These are phyloP conservation scores for Moringa oleifera DNA, from an alignment of 345 rosid species.

Conservation along the genomic window DNA sequence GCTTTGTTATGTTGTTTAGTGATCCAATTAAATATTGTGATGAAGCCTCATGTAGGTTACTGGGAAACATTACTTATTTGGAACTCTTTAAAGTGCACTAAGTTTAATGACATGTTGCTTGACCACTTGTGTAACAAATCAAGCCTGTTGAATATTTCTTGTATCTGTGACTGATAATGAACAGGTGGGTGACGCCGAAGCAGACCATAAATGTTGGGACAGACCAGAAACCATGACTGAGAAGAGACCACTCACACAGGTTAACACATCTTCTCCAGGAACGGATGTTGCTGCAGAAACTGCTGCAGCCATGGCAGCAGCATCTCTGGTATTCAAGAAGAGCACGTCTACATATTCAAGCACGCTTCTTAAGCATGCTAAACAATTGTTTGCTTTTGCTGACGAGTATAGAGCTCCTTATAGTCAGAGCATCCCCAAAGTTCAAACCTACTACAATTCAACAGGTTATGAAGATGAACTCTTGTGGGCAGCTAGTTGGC, in stretches of 20 bases:
- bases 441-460: slow-evolving; percentile 67
- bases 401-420: slow-evolving; percentile 60
- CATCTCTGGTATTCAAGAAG: slow-evolving; percentile 82
- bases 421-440: slow-evolving; percentile 62
- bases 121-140: neutral
- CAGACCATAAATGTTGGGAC: slow-evolving; percentile 86
- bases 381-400: slow-evolving; percentile 78
- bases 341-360: slow-evolving; percentile 57
- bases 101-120: too few relatives aligned
- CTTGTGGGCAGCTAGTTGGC: slow-evolving; percentile 96
- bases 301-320: slow-evolving; percentile 97
- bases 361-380: slow-evolving; percentile 73
- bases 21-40: neutral
- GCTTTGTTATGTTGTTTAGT: neutral
- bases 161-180: slow-evolving; percentile 8
- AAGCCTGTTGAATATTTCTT: neutral
- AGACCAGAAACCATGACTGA: slow-evolving; percentile 83
- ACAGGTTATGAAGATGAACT: slow-evolving; percentile 92
- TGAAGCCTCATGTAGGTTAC: neutral
- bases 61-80: too few relatives aligned
- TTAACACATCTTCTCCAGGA: slow-evolving; percentile 67
- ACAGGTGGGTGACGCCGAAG: slow-evolving; percentile 82
- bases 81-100: too few relatives aligned
- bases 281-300: slow-evolving; percentile 97
- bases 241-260: slow-evolving; percentile 70